phyloP scores from a whole-genome alignment of 495 filamentous ascomycete genomes.

The Penicillium waksmanii region DNA sequence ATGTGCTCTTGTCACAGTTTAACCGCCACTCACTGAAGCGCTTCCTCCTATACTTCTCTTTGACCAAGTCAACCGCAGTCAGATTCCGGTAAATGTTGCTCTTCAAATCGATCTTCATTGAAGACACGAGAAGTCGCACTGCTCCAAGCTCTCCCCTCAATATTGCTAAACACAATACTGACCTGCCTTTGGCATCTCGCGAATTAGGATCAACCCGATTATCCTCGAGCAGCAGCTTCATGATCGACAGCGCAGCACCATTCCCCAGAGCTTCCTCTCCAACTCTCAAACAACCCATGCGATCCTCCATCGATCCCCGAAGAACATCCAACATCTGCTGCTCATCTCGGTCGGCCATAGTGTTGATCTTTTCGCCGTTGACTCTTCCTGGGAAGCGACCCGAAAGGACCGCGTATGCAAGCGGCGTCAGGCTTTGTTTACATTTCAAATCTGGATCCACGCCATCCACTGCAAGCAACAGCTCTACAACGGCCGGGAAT shows the following conservation, averaged over 20 bases:
- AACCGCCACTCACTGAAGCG: background rate
- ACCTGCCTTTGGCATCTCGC: conserved; percentile 1
- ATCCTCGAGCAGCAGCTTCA: background rate
- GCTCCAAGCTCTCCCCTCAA: background rate
- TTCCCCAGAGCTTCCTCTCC: background rate
- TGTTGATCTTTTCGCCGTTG: background rate
- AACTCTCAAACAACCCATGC: background rate
- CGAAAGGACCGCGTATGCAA: background rate
- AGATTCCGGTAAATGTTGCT: background rate
- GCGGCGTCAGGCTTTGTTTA: background rate
- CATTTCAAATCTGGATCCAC: background rate
- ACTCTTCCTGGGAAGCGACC: background rate
- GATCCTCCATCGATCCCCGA: background rate
- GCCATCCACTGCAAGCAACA: background rate
- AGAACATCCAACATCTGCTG: background rate
- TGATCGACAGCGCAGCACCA: background rate
- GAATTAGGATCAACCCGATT: background rate
- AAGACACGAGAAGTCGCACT: background rate
- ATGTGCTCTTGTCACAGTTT: background rate
- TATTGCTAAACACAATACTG: background rate
- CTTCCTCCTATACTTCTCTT: conserved; percentile 1
- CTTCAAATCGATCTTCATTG: background rate
- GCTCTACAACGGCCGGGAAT: background rate
- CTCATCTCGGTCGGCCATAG: background rate
- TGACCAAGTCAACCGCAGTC: background rate